Conservation (phyloP, 2,329 filamentous ascomycete species). For the Thermomyces lanuginosus region DNA sequence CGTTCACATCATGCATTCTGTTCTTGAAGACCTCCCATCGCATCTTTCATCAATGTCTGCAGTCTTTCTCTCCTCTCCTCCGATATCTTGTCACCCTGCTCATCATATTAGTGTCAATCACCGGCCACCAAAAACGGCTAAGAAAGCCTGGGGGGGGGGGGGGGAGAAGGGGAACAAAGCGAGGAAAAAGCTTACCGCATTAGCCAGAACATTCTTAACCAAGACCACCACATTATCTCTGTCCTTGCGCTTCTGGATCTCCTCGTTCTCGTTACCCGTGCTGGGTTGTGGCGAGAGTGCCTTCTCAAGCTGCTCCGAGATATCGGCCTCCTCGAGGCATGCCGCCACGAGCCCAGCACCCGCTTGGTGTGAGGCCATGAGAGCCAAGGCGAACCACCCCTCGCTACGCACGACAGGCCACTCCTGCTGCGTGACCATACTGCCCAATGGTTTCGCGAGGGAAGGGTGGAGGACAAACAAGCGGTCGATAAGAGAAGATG, state of each 20-base stretch:
- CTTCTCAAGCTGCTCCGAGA: constrained; percentile 19
- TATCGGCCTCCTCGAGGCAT: constrained; percentile 19
- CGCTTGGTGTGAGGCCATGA: constrained; percentile 25
- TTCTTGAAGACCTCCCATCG: no score
- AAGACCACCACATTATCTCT: constrained; percentile 26
- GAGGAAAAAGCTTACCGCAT: constrained; percentile 17
- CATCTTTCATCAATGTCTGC: no score
- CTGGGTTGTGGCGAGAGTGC: constrained; percentile 12
- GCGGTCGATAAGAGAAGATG: constrained; percentile 13
- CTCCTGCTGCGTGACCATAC: constrained; percentile 30
- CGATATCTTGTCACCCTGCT: no score
- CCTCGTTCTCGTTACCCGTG: constrained; percentile 12
- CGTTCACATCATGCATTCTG: no score
- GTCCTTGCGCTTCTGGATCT: constrained; percentile 19
- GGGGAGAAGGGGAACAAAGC: constrained; percentile 1
- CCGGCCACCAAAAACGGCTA: no score
- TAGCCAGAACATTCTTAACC: constrained; percentile 22
- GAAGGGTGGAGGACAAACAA: constrained; percentile 21
- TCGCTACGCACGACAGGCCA: constrained; percentile 34
- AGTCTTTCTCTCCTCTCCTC: no score
- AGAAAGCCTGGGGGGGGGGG: no score
- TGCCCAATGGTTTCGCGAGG: constrained; percentile 24
- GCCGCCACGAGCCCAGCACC: constrained; percentile 20
- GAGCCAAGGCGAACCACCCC: constrained; percentile 33
- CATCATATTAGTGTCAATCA: no score